A percentile compares a stretch with the other conserved stretches of the same genome.
Evolutionary conservation across 495 filamentous ascomycete genomes (phyloP).

Genomic region (Beverwykella pulmonaria): DNA sequence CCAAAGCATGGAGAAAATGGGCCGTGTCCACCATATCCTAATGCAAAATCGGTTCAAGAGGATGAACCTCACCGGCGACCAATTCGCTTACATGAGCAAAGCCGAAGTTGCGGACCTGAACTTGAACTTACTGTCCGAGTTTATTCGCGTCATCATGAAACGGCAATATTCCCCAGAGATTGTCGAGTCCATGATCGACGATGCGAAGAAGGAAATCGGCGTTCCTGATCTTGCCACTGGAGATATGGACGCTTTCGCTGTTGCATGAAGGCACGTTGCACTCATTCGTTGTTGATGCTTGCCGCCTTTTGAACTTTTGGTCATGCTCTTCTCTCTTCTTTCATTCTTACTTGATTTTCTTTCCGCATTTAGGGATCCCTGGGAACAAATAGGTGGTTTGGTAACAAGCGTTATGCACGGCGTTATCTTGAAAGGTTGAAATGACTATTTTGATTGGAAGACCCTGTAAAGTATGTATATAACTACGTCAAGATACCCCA

Average conservation of each 20-base stretch:
- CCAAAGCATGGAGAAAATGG: conserved; percentile 12
- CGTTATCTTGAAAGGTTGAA: not conserved
- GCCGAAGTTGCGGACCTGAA: conserved; percentile 19
- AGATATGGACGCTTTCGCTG: conserved; percentile 30
- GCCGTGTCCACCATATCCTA: conserved; percentile 22
- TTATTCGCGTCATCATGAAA: conserved; percentile 34
- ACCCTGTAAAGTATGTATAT: not conserved
- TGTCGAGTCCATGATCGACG: conserved; percentile 35
- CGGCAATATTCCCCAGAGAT: conserved; percentile 17
- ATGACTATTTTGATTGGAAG: not conserved
- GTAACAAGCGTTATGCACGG: too few species aligned
- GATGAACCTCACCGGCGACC: conserved; percentile 7
- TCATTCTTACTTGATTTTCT: not conserved
- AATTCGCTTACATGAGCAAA: conserved; percentile 16
- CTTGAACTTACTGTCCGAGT: conserved; percentile 35
- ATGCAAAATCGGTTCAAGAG: conserved; percentile 20
- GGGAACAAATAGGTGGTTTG: too few species aligned
- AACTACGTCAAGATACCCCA: not conserved
- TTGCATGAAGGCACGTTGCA: conserved; percentile 8
- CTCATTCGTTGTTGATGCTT: not conserved
- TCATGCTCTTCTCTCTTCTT: not conserved
- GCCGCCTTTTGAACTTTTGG: not conserved
- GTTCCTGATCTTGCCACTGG: conserved; percentile 32
- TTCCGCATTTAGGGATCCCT: too few species aligned
- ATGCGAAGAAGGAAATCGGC: conserved; percentile 33